Conservation (phyloP, 805 yeast genomes). For the Saccharomyces kudriavzevii region DNA sequence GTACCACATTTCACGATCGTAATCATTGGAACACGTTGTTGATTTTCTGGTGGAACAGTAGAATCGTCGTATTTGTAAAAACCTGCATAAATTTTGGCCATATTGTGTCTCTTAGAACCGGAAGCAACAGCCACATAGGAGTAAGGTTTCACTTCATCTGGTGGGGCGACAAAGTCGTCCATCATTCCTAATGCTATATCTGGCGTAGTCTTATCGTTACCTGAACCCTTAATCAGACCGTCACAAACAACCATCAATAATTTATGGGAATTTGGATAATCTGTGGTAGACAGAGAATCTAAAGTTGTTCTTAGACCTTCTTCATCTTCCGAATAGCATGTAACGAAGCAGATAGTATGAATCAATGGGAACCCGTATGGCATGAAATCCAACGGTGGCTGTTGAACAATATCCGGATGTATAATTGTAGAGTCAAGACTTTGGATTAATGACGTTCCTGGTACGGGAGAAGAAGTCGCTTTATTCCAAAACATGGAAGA, state of each 20-base stretch:
- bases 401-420: conserved; percentile 77
- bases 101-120: conserved; percentile 90
- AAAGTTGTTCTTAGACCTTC: conserved; percentile 78
- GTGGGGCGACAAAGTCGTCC: conserved; percentile 64
- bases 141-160: conserved; percentile 67
- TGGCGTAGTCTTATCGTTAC: conserved; percentile 80
- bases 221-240: conserved; percentile 91
- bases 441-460: conserved; percentile 22
- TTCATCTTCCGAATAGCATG: conserved; percentile 92
- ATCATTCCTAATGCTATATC: conserved; percentile 83
- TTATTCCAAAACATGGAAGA: conserved; percentile 13
- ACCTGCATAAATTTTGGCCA: conserved; percentile 95
- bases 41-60: conserved; percentile 71
- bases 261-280: conserved; percentile 92
- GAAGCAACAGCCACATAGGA: conserved; percentile 94
- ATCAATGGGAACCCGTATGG: conserved; percentile 79
- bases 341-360: conserved; percentile 68
- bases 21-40: conserved; percentile 75
- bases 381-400: conserved; percentile 82
- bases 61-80: conserved; percentile 77
- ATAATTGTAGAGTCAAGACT: conserved; percentile 52
- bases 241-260: conserved; percentile 81
- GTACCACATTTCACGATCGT: conserved; percentile 84
- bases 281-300: conserved; percentile 91
- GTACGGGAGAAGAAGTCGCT: conserved; percentile 5